Evolutionary conservation across 139 green algal species (phyloP).

Genomic region (Coelastrella sp.): DNA sequence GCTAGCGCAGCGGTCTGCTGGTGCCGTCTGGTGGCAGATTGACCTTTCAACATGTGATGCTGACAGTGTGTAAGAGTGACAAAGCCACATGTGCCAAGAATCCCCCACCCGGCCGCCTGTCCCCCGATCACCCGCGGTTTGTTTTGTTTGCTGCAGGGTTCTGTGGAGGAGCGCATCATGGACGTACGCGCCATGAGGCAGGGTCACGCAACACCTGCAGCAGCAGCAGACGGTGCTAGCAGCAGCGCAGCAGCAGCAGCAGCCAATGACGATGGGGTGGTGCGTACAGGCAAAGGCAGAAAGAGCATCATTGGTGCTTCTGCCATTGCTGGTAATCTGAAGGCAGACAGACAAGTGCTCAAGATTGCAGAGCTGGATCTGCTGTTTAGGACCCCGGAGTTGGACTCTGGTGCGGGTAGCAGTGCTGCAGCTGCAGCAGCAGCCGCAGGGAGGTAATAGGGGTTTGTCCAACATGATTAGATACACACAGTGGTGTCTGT

Average conservation of each 20-base stretch:
- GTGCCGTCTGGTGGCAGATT: too few relatives aligned
- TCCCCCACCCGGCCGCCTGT: too few relatives aligned
- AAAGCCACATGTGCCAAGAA: too few relatives aligned
- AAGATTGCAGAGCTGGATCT: constrained; percentile 71
- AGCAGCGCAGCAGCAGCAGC: constrained; percentile 35
- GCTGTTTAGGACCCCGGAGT: constrained; percentile 61
- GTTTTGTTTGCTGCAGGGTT: constrained; percentile 53
- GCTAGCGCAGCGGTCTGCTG: too few relatives aligned
- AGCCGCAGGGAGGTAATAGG: background rate
- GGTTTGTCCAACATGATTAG: background rate
- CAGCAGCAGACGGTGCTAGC: background rate
- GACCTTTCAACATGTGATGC: too few relatives aligned
- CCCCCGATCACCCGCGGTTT: background rate
- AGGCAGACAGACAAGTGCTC: constrained; percentile 63
- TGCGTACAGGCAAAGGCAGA: background rate
- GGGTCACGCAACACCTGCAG: constrained; percentile 21
- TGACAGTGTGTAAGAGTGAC: background rate
- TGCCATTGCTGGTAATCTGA: constrained; percentile 57
- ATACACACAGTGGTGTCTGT: too few relatives aligned
- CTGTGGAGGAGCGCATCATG: constrained; percentile 79
- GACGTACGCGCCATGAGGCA: constrained; percentile 65
- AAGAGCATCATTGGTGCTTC: background rate
- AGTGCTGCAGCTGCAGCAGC: constrained; percentile 19
- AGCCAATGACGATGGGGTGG: background rate
- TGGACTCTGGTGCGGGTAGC: background rate